phyloP scores from a whole-genome alignment of 805 yeast genomes.

The Myxozyma neotropica region DNA sequence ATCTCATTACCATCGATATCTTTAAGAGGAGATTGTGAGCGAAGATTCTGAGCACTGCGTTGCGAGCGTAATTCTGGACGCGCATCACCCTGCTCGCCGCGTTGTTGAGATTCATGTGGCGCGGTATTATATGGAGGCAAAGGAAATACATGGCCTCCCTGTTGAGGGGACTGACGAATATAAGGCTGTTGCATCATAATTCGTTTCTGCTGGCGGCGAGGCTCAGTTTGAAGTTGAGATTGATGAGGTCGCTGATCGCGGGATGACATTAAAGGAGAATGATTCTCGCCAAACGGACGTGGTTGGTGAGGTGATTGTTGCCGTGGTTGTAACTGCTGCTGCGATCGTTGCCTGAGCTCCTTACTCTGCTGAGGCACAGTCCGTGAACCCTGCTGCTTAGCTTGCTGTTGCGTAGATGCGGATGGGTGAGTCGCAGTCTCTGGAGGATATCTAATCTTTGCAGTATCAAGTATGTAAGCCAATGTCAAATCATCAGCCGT shows the following conservation, averaged over 20 bases:
- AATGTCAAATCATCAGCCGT: slow-evolving; percentile 53
- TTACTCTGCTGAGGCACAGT: background rate
- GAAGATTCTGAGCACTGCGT: slow-evolving; percentile 1
- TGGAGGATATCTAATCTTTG: slow-evolving; percentile 49
- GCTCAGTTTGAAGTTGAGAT: background rate
- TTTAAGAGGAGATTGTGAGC: background rate
- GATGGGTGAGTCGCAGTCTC: slow-evolving; percentile 35
- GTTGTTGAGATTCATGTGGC: background rate
- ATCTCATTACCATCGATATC: slow-evolving; percentile 21
- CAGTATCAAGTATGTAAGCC: slow-evolving; percentile 64
- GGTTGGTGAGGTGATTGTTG: slow-evolving; percentile 13
- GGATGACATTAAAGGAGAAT: background rate
- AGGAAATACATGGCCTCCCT: slow-evolving; percentile 7
- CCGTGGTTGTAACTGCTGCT: slow-evolving; percentile 12
- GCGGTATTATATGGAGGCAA: slow-evolving; percentile 2
- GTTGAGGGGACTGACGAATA: slow-evolving; percentile 5
- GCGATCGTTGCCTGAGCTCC: background rate
- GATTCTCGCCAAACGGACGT: background rate
- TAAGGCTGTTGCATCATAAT: background rate
- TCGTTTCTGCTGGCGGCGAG: slow-evolving; percentile 6
- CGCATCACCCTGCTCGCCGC: background rate
- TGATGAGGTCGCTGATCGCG: slow-evolving; percentile 1
- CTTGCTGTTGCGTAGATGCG: background rate
- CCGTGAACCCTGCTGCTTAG: background rate
- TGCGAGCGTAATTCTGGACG: slow-evolving; percentile 4